phyloP scores from a whole-genome alignment of 2,329 filamentous ascomycete species.

The Bipolaris zeicola region DNA sequence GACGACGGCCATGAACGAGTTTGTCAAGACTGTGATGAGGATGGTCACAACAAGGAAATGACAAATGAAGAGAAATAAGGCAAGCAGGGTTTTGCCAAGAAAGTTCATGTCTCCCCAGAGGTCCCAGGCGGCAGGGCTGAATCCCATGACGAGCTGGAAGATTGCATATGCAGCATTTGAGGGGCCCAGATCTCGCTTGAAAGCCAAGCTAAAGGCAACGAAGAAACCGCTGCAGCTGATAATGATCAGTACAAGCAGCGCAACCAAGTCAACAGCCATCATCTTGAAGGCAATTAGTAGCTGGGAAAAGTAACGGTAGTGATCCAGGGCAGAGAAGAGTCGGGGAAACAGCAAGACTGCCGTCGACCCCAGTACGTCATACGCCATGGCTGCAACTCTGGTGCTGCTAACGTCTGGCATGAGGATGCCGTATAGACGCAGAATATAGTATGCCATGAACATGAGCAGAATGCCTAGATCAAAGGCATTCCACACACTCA shows the following conservation, averaged over 20 bases:
- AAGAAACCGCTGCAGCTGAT: slow-evolving; percentile 95
- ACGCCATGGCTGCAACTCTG: slow-evolving; percentile 80
- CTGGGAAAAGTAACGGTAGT: slow-evolving; percentile 95
- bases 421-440: slow-evolving; percentile 86
- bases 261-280: slow-evolving; percentile 88
- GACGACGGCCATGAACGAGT: slow-evolving; percentile 94
- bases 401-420: slow-evolving; percentile 72
- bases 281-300: slow-evolving; percentile 90
- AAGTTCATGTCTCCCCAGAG: slow-evolving; percentile 81
- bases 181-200: slow-evolving; percentile 70
- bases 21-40: slow-evolving; percentile 91
- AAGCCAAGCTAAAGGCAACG: slow-evolving; percentile 87
- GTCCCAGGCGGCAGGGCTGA: slow-evolving; percentile 93
- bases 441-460: slow-evolving; percentile 85
- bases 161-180: slow-evolving; percentile 83
- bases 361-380: slow-evolving; percentile 91
- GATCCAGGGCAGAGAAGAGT: slow-evolving; percentile 89
- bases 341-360: slow-evolving; percentile 88
- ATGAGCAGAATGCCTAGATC: slow-evolving; percentile 87
- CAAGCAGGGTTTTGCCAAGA: slow-evolving; percentile 76
- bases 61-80: slow-evolving; percentile 87
- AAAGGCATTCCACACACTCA: slow-evolving; percentile 98
- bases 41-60: slow-evolving; percentile 96
- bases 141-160: slow-evolving; percentile 94
- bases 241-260: slow-evolving; percentile 81